These are phyloP conservation scores for Salix purpurea DNA, from an alignment of 345 rosid species.

Conservation along the genomic window DNA sequence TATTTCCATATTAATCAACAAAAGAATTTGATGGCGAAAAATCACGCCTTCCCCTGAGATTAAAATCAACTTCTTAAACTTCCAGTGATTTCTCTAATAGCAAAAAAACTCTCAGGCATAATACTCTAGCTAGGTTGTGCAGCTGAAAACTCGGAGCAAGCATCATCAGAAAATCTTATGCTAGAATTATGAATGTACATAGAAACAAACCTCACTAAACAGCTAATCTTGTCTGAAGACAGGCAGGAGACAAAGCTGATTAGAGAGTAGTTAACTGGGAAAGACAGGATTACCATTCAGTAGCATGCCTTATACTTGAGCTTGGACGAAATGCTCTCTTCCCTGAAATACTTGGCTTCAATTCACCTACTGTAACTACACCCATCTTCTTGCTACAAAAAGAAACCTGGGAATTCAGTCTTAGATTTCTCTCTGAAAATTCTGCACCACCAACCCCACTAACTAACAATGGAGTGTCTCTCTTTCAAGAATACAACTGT, in stretches of 20 bases:
- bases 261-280: not conserved
- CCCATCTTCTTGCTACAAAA: constrained; percentile 48
- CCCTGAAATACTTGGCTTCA: constrained; percentile 80
- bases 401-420: constrained; percentile 5
- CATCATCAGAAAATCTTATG: not conserved
- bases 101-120: not conserved
- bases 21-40: not conserved
- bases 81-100: not conserved
- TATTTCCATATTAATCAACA: not conserved
- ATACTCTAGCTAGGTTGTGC: not conserved
- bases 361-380: constrained; percentile 64
- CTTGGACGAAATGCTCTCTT: constrained; percentile 84
- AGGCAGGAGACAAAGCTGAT: not conserved
- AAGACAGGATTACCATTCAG: constrained; percentile 71
- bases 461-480: constrained; percentile 11
- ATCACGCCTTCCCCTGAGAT: not conserved
- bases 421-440: constrained; percentile 7
- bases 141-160: not conserved
- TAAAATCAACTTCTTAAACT: not conserved
- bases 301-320: constrained; percentile 87
- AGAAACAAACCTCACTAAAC: not conserved
- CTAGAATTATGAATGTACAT: not conserved
- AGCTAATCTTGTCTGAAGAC: not conserved
- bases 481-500: constrained; percentile 22
- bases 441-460: constrained; percentile 13